These are phyloP conservation scores for Periconia sp. DNA, from an alignment of 2,329 filamentous ascomycete species.

Conservation along the genomic window DNA sequence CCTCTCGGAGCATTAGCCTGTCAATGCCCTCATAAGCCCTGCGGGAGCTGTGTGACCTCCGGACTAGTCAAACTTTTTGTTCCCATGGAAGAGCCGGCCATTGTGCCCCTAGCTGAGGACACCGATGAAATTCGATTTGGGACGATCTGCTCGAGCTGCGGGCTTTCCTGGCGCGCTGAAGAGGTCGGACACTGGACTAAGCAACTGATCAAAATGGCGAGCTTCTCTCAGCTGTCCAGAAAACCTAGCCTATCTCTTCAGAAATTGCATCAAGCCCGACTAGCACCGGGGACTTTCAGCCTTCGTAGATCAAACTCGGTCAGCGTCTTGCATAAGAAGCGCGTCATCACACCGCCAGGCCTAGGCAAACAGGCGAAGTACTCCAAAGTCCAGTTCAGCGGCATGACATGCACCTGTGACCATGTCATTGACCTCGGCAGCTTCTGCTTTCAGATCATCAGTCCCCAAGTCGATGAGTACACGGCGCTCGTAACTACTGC, in stretches of 20 bases:
- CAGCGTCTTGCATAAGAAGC: conserved; percentile 7
- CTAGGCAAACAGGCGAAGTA: conserved; percentile 22
- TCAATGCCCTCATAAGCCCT: conserved; percentile 30
- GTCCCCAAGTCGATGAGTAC: conserved; percentile 9
- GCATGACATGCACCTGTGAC: conserved; percentile 28
- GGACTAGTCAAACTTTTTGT: conserved; percentile 27
- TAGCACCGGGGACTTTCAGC: conserved; percentile 1
- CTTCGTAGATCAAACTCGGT: conserved; percentile 21
- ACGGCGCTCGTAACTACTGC: too few relatives aligned
- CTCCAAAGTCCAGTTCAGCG: conserved; percentile 24
- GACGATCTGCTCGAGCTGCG: conserved; percentile 30
- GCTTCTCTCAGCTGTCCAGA: conserved; percentile 1
- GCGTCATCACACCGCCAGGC: conserved; percentile 3
- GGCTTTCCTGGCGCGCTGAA: conserved; percentile 28
- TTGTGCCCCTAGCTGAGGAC: conserved; percentile 19
- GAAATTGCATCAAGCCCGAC: too few relatives aligned
- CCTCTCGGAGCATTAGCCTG: conserved; percentile 27
- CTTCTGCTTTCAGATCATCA: conserved; percentile 32
- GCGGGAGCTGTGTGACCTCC: conserved; percentile 25
- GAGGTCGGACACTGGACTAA: conserved; percentile 11
- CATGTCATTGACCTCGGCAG: conserved; percentile 14
- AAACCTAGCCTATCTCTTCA: too few relatives aligned
- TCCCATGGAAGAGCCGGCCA: conserved; percentile 30
- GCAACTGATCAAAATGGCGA: conserved; percentile 20
- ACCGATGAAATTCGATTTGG: conserved; percentile 25